Evolutionary conservation across 768 basidiomycete species (phyloP), one percentile per base, ranked within the genome.

Genomic region (Dacryopinax spathularia): DNA sequence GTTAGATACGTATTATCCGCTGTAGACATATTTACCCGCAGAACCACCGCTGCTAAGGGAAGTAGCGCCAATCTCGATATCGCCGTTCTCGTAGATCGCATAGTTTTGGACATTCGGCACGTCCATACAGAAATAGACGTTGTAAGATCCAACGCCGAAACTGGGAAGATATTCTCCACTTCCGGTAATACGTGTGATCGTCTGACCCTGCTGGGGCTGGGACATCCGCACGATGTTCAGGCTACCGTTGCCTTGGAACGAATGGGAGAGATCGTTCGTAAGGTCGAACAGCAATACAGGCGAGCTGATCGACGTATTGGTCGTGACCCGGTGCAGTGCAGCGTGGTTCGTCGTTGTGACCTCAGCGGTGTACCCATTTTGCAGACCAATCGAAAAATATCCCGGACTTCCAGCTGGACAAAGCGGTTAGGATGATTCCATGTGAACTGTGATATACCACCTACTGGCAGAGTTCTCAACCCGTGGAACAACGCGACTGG

Each of bases 111-210:
- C 63, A 25, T 37, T 22, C 15, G 60, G 64, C 15, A 62, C 61
- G 34, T 67, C 66, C 34, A 65, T 34, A 44, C 66, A 67, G 60
- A 63, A 67, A 60, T 63, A 65, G n/a, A 67, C 66, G 13, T 60
- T 10, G 64, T 67, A 67, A 27, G 22, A 37, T 56, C 63, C 61
- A 29, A 63, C 37, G 34, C 66, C 66, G 25, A 67, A 67, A 33
- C 61, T 62, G 18, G 66, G 66, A 29, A 36, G 20, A 56, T 34
- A 67, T 43, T 62, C 29, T 18, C 66, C 66, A 3, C 34, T 22
- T 2, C 66, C 66, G 9, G 64, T 65, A 3, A 67, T 37, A 41
- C 66, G 66, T 20, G 64, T 62, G 22, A 56, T 60, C 25, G 12
- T 56, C 48, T 56, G 48, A 9, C 48, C 48, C 39, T 61, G 60